Conservation (phyloP, 441 rosid species). For the Oxalis stricta region DNA sequence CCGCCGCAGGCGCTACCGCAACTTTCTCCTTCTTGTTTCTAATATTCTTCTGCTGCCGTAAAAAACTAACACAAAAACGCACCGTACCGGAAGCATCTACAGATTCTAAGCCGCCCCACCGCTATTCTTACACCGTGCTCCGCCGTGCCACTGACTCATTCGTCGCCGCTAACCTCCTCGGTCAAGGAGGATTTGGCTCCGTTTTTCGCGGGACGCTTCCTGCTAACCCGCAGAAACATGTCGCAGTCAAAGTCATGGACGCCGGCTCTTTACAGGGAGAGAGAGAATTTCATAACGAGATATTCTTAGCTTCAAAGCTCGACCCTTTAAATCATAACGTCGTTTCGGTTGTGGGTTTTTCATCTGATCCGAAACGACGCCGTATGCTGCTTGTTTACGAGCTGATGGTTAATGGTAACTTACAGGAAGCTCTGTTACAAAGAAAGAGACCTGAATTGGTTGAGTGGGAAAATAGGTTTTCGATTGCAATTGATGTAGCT, state of each 20-base stretch:
- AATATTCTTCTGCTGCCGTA: slow-evolving; percentile 53
- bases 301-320: slow-evolving; percentile 64
- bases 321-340: slow-evolving; percentile 33
- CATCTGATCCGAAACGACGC: slow-evolving; percentile 47
- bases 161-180: slow-evolving; percentile 50
- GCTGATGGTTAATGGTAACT: slow-evolving; percentile 65
- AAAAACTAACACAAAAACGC: slow-evolving; percentile 40
- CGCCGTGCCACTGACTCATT: slow-evolving; percentile 67
- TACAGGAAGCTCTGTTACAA: slow-evolving; percentile 70
- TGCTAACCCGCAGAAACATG: slow-evolving; percentile 9
- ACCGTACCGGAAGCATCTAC: slow-evolving; percentile 47
- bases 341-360: slow-evolving; percentile 65
- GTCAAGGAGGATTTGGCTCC: slow-evolving; percentile 91
- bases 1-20: slow-evolving; percentile 17
- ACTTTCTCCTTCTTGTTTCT: slow-evolving; percentile 47
- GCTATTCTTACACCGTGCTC: slow-evolving; percentile 57
- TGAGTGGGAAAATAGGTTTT: slow-evolving; percentile 47
- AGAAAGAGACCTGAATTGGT: slow-evolving; percentile 46
- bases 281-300: slow-evolving; percentile 86
- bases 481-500: slow-evolving; percentile 42
- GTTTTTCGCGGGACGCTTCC: slow-evolving; percentile 54
- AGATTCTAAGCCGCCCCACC: slow-evolving; percentile 49
- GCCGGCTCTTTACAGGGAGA: slow-evolving; percentile 82
- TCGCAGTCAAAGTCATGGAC: slow-evolving; percentile 86
- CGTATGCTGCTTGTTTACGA: slow-evolving; percentile 64